Evolutionary conservation across 73 alveolate species (phyloP), one percentile per base, ranked within the genome.

Genomic region (Blepharisma stoltei): DNA sequence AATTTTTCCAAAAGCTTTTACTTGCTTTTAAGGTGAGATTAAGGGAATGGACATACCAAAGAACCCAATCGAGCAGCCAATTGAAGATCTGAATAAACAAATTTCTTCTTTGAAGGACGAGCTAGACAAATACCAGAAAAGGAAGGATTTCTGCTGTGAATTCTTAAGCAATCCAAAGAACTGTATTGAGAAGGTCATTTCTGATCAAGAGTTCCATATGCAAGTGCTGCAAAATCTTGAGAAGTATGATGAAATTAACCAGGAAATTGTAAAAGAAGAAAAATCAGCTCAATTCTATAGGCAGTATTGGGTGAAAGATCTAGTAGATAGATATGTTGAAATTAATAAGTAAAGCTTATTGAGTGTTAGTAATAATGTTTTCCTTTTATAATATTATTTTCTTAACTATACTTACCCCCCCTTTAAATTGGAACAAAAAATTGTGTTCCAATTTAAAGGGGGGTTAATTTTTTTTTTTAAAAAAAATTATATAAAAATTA

Each of bases 201-300:
- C 14, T 8, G 73, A 60, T 8, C 73, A 60, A 38, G 73, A 60
- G n/a, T 60, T 38, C 23, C 23, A 38, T 25, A 60, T 60, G 11
- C 73, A 60, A 25, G 73, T 60, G 2, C 23, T 60, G 73, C 73
- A 60, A 38, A 60, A 60, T 60, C 23, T 60, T 8, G 73, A 60
- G 14, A 60, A 60, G 73, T 60, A 60, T 60, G 73, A 60, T 5
- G 73, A 60, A 25, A 60, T 60, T 4, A 60, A 60, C 23, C 14
- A 60, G 45, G 73, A 60, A 14, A 25, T 60, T 14, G 11, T 38
- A 9, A 60, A 25, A 60, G 73, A 60, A 18, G 73, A 60, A 25
- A 20, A 14, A 5, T 14, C 14, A 14, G 73, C 73, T 60, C 46
- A 60, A 38, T 60, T 60, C 45, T 60, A 14, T 25, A 60, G 73